Evolutionary conservation across 768 basidiomycete genomes (phyloP), one percentile per base, ranked within the genome.

Genomic region (Tubosaeta sp.): DNA sequence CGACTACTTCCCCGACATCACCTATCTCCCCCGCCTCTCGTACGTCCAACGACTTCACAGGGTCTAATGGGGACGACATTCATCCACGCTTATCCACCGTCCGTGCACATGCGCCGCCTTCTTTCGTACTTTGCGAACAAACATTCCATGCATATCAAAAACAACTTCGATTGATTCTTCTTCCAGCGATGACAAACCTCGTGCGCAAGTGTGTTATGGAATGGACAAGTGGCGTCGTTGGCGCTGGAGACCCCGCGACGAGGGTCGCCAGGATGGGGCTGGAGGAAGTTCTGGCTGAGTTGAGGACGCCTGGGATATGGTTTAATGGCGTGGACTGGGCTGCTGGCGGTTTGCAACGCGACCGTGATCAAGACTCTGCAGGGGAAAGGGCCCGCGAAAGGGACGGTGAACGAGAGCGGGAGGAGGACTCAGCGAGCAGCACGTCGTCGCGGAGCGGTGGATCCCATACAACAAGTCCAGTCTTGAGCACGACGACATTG

Each of bases 241-340:
- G 64, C 1, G 61, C 57, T 7, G 71, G 57, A 3, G 81, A 88
- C 59, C 85, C 88, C 3, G 81, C 79, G 1, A 68, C 81, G 6
- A 72, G 74, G 19, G 81, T 80, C 8, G 66, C 76, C 9, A 72
- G 71, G 59, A 83, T 89, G 84, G 61, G 66, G 0, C 35, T 80
- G 0, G 85, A 86, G 55, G 85, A 86, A 5, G 81, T 91, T 0
- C 60, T 85, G 27, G 65, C 59, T 35, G 75, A 78, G 43, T 54
- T 91, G 52, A 72, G 82, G 37, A 78, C 83, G 33, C 74, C 72
- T 26, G 80, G 77, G 0, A 71, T 83, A 2, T 90, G 88, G 88
- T 85, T 81, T 52, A 83, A 88, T 48, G 86, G 86, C 0, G 74
- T 85, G 3, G 84, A 88, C 61, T 88, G 86, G 84, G 51, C 61